These are phyloP conservation scores for Microdochium trichocladiopsis DNA, from an alignment of 2,329 filamentous ascomycete genomes.

Conservation along the genomic window DNA sequence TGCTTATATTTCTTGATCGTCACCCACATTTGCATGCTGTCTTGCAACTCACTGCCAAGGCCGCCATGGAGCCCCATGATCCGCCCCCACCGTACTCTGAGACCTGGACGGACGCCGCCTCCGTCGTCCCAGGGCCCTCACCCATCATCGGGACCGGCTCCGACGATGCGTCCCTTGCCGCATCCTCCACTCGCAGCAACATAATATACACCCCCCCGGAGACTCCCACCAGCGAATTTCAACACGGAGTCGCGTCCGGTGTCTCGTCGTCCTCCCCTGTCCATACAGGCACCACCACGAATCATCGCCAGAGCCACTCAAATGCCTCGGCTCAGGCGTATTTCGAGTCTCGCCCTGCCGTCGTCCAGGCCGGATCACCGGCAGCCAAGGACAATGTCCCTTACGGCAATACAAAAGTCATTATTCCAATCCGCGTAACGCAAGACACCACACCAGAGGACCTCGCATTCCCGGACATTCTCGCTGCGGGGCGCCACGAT, in stretches of 20 bases:
- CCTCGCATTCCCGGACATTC: slow-evolving; percentile 29
- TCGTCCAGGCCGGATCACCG: slow-evolving; percentile 1
- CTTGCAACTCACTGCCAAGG: slow-evolving; percentile 8
- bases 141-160: slow-evolving; percentile 15
- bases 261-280: not conserved
- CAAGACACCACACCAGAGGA: slow-evolving; percentile 29
- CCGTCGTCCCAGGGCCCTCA: slow-evolving; percentile 16
- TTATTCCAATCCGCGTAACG: slow-evolving; percentile 26
- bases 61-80: slow-evolving; percentile 21
- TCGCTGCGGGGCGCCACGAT: slow-evolving; percentile 29
- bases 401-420: slow-evolving; percentile 7
- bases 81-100: slow-evolving; percentile 52
- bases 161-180: slow-evolving; percentile 30
- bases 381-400: not conserved
- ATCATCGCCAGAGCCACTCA: slow-evolving; percentile 16
- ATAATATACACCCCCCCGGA: slow-evolving; percentile 45
- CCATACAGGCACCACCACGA: not conserved
- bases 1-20: too few relatives aligned
- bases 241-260: too few relatives aligned
- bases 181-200: slow-evolving; percentile 26
- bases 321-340: slow-evolving; percentile 31
- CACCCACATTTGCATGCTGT: too few relatives aligned
- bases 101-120: slow-evolving; percentile 45
- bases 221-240: slow-evolving; percentile 30
- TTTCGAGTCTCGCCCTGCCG: slow-evolving; percentile 36